Conservation (phyloP, 306 rosid genomes). For the Sophora flavescens region DNA sequence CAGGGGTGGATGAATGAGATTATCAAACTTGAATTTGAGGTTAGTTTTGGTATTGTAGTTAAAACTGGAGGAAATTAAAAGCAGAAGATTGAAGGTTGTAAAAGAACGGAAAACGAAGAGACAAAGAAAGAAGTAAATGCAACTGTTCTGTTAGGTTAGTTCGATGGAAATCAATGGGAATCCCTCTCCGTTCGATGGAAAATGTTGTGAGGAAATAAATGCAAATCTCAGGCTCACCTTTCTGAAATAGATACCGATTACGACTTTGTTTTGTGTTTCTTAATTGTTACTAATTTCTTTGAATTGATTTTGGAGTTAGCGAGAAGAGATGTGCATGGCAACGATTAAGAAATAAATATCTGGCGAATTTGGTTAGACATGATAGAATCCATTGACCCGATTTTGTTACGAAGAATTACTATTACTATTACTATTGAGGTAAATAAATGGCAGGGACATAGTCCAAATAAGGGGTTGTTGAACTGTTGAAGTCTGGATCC, state of each 20-base stretch:
- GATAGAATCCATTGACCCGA: too few species aligned
- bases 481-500: not conserved
- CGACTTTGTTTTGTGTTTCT: too few species aligned
- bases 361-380: not conserved
- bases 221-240: not conserved
- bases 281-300: not conserved
- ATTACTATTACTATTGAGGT: not conserved
- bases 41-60: not conserved
- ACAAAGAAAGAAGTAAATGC: not conserved
- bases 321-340: not conserved
- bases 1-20: not conserved
- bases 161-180: not conserved
- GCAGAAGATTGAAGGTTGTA: not conserved
- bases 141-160: not conserved
- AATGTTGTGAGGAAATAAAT: not conserved
- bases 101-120: not conserved
- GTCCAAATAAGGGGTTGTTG: conserved; percentile 35
- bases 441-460: not conserved
- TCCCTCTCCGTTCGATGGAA: not conserved
- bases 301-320: conserved; percentile 31
- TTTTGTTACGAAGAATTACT: too few species aligned
- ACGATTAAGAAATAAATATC: not conserved
- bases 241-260: too few species aligned
- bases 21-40: not conserved
- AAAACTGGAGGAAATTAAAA: not conserved